Evolutionary conservation across 2,329 filamentous ascomycete genomes (phyloP).

Genomic region (Fusarium haematococcum): DNA sequence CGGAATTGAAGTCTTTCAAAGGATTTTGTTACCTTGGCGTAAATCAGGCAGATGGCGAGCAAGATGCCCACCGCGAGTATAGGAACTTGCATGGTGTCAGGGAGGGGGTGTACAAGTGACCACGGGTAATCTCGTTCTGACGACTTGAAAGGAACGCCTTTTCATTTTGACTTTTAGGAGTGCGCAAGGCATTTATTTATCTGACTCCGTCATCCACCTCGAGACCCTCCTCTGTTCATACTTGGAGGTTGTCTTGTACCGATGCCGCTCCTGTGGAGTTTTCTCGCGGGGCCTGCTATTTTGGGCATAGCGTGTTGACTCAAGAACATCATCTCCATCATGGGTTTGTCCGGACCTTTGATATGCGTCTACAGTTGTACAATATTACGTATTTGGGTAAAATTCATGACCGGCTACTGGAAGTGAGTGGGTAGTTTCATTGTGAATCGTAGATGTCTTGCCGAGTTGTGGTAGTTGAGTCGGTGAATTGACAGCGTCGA

Average conservation of each 20-base stretch:
- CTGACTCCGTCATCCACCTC: background rate
- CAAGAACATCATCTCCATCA: background rate
- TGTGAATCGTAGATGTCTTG: background rate
- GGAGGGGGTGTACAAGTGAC: background rate
- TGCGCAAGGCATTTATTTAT: background rate
- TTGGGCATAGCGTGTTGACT: background rate
- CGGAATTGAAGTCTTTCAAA: background rate
- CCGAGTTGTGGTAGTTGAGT: background rate
- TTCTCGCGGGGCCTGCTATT: conserved; percentile 2
- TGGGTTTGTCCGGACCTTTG: background rate
- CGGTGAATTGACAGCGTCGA: background rate
- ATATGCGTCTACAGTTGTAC: background rate
- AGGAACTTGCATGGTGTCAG: background rate
- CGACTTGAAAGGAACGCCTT: too few relatives aligned
- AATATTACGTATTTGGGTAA: background rate
- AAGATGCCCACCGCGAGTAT: background rate
- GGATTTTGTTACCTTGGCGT: background rate
- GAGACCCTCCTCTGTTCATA: background rate
- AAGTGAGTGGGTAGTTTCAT: background rate
- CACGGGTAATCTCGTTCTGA: background rate
- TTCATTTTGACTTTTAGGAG: background rate
- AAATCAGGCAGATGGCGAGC: background rate
- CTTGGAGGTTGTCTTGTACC: background rate
- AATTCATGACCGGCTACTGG: too few relatives aligned
- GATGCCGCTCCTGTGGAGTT: conserved; percentile 1